Evolutionary conservation across 2,329 filamentous ascomycete species (phyloP), one percentile per base, ranked within the genome.

Genomic region (Aspergillus glaucus): DNA sequence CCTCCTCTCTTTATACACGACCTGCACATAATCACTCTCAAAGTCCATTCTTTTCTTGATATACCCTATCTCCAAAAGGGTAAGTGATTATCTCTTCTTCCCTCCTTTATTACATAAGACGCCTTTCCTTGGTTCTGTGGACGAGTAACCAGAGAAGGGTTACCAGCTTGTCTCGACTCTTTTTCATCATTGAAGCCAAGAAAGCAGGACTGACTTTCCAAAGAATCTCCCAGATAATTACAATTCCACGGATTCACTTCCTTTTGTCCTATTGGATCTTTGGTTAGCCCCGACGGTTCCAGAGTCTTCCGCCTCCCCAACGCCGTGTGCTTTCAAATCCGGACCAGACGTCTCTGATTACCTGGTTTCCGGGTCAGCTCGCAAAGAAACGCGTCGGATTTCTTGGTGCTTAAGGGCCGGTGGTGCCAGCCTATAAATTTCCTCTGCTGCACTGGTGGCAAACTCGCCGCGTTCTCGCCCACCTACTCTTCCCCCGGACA

Each of bases 401-500:
- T 58, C 43, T 49, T 53, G 55, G 54, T 26, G 24, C 9, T 36
- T 14, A 2, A 36, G 50, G 52, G 50, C 50, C 52, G 22, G 39
- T 46, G 45, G 56, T 53, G 54, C 52, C 57, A 57, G 54, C 54
- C 56, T 49, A 57, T 46, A 64, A 66, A 60, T 57, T 58, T 62
- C 55, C 53, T 53, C 51, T 59, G 24, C 24, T 26, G 24, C 2
- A 10, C 55, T 55, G 52, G 63, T 65, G 63, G 62, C 63, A 51
- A 65, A 62, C 44, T 36, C 36, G 36, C 15, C 36, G 36, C 17
- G 36, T 39, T 39, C 36, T 39, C 36, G 36, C 36, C 36, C 36
- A 9, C 24, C 24, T 10, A 2, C 24, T 26, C 8, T 26, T 9
- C 39, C 44, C 21, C 37, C 46, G 47, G 43, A 43, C 43, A 32